These are phyloP conservation scores for Priceomyces melissophilus DNA, from an alignment of 805 yeast species.

Conservation along the genomic window DNA sequence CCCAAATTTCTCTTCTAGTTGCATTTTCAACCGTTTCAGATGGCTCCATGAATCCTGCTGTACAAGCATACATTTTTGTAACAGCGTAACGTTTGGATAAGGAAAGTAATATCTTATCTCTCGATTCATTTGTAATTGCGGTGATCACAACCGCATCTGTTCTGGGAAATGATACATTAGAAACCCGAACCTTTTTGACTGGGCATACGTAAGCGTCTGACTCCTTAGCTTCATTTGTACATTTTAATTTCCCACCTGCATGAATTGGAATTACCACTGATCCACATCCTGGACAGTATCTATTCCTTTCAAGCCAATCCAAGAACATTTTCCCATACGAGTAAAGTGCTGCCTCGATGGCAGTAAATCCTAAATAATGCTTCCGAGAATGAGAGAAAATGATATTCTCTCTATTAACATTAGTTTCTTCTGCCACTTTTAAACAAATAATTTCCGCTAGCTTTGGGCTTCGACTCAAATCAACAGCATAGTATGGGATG, in stretches of 20 bases:
- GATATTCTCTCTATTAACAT: constrained; percentile 11
- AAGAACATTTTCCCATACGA: constrained; percentile 81
- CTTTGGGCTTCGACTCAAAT: constrained; percentile 45
- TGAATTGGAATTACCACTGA: constrained; percentile 54
- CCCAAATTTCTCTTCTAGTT: constrained; percentile 87
- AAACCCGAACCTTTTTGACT: constrained; percentile 42
- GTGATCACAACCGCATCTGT: constrained; percentile 88
- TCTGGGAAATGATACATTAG: constrained; percentile 86
- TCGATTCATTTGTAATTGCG: constrained; percentile 63
- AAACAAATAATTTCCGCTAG: constrained; percentile 33
- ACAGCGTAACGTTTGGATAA: constrained; percentile 59
- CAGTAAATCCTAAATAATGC: constrained; percentile 32
- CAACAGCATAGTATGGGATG: constrained; percentile 62
- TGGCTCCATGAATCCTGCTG: constrained; percentile 97
- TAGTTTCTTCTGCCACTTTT: constrained; percentile 14
- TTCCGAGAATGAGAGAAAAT: constrained; percentile 35
- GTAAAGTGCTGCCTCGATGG: constrained; percentile 58
- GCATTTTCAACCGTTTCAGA: constrained; percentile 90
- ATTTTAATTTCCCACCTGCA: constrained; percentile 61
- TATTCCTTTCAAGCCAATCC: constrained; percentile 77
- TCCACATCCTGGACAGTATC: constrained; percentile 89
- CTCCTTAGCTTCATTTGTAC: constrained; percentile 30
- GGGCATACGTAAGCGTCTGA: constrained; percentile 29
- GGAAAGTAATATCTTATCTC: constrained; percentile 65
- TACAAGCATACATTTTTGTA: constrained; percentile 66